Conservation (phyloP, 441 rosid genomes). For the Caryocar brasiliense region DNA sequence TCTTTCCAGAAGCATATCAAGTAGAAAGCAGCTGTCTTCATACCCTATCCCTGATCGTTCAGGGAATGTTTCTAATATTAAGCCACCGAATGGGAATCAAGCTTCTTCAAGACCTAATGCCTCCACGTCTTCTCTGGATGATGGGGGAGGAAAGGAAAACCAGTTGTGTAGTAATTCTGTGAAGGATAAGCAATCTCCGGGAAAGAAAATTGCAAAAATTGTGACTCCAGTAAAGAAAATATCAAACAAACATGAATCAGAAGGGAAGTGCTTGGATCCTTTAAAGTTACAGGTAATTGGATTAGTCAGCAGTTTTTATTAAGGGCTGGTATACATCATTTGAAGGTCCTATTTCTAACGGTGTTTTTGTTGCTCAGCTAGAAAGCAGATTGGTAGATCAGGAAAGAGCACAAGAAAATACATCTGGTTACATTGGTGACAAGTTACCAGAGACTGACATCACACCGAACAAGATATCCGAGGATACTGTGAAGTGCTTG, state of each 20-base stretch:
- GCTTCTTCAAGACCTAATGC: constrained; percentile 26
- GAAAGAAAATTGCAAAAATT: constrained; percentile 35
- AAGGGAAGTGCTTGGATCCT: constrained; percentile 18
- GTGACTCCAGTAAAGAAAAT: constrained; percentile 48
- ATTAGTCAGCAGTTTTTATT: not conserved
- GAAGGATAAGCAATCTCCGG: constrained; percentile 55
- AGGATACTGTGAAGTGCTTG: constrained; percentile 52
- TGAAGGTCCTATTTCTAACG: constrained; percentile 1
- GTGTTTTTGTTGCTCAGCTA: constrained; percentile 29
- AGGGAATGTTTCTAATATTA: constrained; percentile 15
- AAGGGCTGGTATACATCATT: not conserved
- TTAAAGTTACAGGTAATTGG: constrained; percentile 25
- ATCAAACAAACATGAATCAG: constrained; percentile 24
- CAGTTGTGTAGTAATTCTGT: constrained; percentile 31
- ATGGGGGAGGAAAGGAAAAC: constrained; percentile 65
- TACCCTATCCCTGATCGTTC: constrained; percentile 28
- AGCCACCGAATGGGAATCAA: constrained; percentile 35
- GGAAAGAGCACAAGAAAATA: constrained; percentile 46
- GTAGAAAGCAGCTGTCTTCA: constrained; percentile 42
- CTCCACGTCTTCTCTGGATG: constrained; percentile 28
- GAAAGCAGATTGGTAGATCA: constrained; percentile 49
- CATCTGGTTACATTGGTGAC: constrained; percentile 29
- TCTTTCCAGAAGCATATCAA: constrained; percentile 50
- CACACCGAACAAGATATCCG: constrained; percentile 56
- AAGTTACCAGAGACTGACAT: constrained; percentile 26